phyloP scores from a whole-genome alignment of 495 filamentous ascomycete species.

The Pseudoneurospora amorphoporcata region DNA sequence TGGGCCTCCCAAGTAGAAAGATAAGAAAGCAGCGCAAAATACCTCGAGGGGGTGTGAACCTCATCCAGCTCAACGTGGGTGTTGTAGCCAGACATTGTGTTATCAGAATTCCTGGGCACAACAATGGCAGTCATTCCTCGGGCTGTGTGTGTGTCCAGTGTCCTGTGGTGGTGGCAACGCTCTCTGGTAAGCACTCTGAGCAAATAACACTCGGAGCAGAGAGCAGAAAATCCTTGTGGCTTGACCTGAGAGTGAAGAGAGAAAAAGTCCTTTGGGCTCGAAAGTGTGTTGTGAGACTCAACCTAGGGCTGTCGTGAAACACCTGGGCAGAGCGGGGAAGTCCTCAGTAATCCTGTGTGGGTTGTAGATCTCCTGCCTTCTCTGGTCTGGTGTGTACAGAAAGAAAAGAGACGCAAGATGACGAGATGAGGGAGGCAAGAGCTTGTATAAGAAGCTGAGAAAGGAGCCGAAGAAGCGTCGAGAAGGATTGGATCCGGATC shows the following conservation, averaged over 20 bases:
- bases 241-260: neutral
- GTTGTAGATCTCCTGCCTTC: neutral
- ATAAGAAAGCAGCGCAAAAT: conserved; percentile 30
- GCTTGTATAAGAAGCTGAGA: neutral
- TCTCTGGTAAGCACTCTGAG: conserved; percentile 3
- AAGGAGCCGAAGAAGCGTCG: neutral
- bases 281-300: neutral
- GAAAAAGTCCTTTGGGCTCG: neutral
- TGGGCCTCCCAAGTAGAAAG: conserved; percentile 22
- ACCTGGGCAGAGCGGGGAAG: neutral
- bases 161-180: conserved; percentile 6
- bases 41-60: conserved; percentile 45
- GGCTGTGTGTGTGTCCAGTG: neutral
- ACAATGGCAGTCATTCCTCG: conserved; percentile 34
- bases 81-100: conserved; percentile 39
- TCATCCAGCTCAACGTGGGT: conserved; percentile 37
- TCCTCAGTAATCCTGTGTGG: conserved; percentile 1
- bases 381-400: neutral
- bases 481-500: neutral
- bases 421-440: neutral
- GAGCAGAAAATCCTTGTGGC: neutral
- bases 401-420: neutral
- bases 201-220: conserved; percentile 12
- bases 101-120: conserved; percentile 25
- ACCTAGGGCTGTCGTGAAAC: conserved; percentile 3